Base-by-base conservation (phyloP, 805 yeast species). In the Candida verbasci region DNA sequence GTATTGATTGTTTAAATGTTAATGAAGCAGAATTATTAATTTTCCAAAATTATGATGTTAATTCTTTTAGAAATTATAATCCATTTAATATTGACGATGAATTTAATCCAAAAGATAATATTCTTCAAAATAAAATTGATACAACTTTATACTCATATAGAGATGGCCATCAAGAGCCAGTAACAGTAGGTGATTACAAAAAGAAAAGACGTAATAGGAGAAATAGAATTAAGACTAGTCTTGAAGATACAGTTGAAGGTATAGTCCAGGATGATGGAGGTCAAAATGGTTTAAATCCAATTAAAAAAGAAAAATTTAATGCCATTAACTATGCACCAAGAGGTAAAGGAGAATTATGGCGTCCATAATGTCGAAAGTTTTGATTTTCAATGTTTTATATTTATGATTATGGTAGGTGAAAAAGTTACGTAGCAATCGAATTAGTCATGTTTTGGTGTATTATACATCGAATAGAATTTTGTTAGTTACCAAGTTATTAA, bases 311-410 rank as follows among this genome's bases (percentile, higher is more conserved):
- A 38, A 54, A 60, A 15, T 74, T 66, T 44, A 68, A 68, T 34
- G 58, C 64, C 3, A 68, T 74, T 14, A 67, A 72, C 22, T 80
- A 67, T 56, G 85, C 82, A 3, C 74, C 81, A 30, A 68, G 85
- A 57, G 82, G 80, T 4, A 47, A 56, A 4, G 86, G 86, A 7
- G 60, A 73, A 39, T 59, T 79, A 41, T 80, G 85, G 85, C 61
- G 62, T 21, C 81, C 81, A 32, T 41, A 35, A 20, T 5, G 7
- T n/a, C n/a, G n/a, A n/a, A n/a, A n/a, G n/a, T n/a, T n/a, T n/a
- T n/a, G n/a, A n/a, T n/a, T n/a, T n/a, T n/a, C n/a, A n/a, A n/a
- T n/a, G n/a, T n/a, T n/a, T n/a, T n/a, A n/a, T n/a, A n/a, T n/a
- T n/a, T n/a, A n/a, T n/a, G n/a, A n/a, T n/a, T n/a, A n/a, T n/a